Evolutionary conservation across 306 rosid species (phyloP), one percentile per base, ranked within the genome.

Genomic region (Dalbergia cochinchinensis): DNA sequence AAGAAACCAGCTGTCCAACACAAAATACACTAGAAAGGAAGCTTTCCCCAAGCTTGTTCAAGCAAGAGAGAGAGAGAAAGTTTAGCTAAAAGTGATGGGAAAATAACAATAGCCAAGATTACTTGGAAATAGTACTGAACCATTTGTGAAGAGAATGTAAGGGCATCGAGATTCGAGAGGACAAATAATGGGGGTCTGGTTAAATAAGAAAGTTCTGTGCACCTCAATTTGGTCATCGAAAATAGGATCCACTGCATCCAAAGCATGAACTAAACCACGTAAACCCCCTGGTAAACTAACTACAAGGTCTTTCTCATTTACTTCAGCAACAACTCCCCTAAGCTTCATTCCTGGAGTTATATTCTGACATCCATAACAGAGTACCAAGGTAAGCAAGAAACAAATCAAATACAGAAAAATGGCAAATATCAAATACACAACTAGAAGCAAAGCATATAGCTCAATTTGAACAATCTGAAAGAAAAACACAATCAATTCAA

Each of bases 311-410:
- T 90, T 93, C 12, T 88, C 92, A 73, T 91, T 91, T 69, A 95
- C 97, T 91, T 95, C 99, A n/a, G 94, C 83, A 53, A 95, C 84
- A 62, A 92, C 92, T 84, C 99, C 99, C 96, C 97, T 89, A 14
- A 95, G 83, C 84, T 93, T 95, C 97, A 93, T 95, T 85, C 96
- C 97, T 74, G 93, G 91, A 77, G 93, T 69, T 76, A 91, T 74
- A 83, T 95, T 95, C 97, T 95, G 90, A 18, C 66, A 82, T 45
- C 47, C 44, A 65, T 18, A 68, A 68, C 35, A 26, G 3, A 63
- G 15, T 8, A 47, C n/a, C 26, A 64, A 8, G 77, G 74, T 41
- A 20, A 20, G 63, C 20, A 22, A 34, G 45, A 44, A 47, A 39
- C 3, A 47, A 50, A 34, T 44, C 55, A 55, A 79, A 59, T 39